Percentiles rank a stretch among this genome's conserved stretches.
phyloP scores from a whole-genome alignment of 257 asterid species.

The Scutellaria baicalensis region DNA sequence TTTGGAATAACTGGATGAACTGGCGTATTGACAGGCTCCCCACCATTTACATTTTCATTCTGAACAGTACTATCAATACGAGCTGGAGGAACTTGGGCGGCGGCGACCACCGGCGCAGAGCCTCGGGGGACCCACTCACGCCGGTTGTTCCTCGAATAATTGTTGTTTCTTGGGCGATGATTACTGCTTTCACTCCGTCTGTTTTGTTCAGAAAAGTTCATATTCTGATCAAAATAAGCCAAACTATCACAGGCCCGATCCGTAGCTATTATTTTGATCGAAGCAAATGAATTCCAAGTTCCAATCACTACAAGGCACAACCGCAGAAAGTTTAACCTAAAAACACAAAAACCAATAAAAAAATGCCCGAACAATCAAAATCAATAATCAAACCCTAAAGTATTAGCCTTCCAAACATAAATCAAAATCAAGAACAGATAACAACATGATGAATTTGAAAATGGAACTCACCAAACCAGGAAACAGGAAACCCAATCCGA shows the following conservation, averaged over 20 bases:
- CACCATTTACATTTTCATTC: slow-evolving; percentile 22
- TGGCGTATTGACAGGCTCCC: slow-evolving; percentile 20
- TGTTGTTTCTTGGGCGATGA: slow-evolving; percentile 46
- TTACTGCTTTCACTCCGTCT: slow-evolving; percentile 40
- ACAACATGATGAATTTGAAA: not conserved
- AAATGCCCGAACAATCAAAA: not conserved
- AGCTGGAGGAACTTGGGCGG: slow-evolving; percentile 20
- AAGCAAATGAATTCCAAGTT: not conserved
- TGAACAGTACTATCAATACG: slow-evolving; percentile 10
- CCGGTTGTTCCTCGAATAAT: slow-evolving; percentile 38
- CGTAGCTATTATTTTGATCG: slow-evolving; percentile 3
- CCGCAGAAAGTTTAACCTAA: not conserved
- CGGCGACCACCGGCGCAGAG: slow-evolving; percentile 22
- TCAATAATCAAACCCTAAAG: slow-evolving; percentile 5
- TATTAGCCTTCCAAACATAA: not conserved
- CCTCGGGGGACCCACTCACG: slow-evolving; percentile 84
- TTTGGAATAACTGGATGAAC: not conserved
- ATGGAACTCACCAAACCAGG: slow-evolving; percentile 9
- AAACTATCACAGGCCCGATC: slow-evolving; percentile 23
- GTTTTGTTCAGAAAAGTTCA: slow-evolving; percentile 66
- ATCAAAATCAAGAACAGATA: not conserved
- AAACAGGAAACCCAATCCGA: slow-evolving; percentile 9
- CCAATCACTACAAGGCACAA: not conserved
- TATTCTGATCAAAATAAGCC: slow-evolving; percentile 37
- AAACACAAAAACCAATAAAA: not conserved